phyloP scores from a whole-genome alignment of 2,329 filamentous ascomycete species.

The Pseudocercospora pini-densiflorae region DNA sequence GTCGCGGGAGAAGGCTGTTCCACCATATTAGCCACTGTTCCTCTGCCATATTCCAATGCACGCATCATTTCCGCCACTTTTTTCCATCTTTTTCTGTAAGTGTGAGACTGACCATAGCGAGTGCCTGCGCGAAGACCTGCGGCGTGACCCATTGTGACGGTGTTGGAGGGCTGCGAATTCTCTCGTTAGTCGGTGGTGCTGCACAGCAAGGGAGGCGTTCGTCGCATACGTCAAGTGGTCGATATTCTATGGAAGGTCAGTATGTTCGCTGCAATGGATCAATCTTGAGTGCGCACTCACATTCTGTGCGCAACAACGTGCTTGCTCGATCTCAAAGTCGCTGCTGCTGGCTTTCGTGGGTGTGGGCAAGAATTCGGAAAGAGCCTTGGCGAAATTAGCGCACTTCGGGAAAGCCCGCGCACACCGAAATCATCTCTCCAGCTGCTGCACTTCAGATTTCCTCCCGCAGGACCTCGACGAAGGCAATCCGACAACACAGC shows the following conservation, averaged over 20 bases:
- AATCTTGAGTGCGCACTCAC: constrained; percentile 9
- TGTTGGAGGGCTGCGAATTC: constrained; percentile 32
- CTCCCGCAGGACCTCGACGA: not conserved
- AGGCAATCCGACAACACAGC: constrained; percentile 25
- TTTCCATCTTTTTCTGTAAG: constrained; percentile 7
- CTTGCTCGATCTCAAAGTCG: constrained; percentile 6
- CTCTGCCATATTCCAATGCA: constrained; percentile 7
- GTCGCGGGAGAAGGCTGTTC: constrained; percentile 76
- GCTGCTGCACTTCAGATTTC: not conserved
- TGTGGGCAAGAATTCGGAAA: not conserved
- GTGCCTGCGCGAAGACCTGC: constrained; percentile 51
- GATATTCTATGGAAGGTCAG: constrained; percentile 19
- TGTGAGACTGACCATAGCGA: constrained; percentile 45
- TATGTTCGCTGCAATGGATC: not conserved
- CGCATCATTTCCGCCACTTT: constrained; percentile 10
- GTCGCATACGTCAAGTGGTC: constrained; percentile 20
- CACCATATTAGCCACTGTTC: constrained; percentile 28
- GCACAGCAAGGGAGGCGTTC: not conserved
- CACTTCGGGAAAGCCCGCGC: not conserved
- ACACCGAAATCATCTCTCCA: not conserved
- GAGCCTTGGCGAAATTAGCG: not conserved
- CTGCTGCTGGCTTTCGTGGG: not conserved
- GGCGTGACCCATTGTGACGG: constrained; percentile 59
- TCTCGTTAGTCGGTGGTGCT: constrained; percentile 24
- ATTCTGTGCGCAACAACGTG: constrained; percentile 17